Evolutionary conservation across 2,329 filamentous ascomycete species (phyloP).

Genomic region (Hypoxylon sp.): DNA sequence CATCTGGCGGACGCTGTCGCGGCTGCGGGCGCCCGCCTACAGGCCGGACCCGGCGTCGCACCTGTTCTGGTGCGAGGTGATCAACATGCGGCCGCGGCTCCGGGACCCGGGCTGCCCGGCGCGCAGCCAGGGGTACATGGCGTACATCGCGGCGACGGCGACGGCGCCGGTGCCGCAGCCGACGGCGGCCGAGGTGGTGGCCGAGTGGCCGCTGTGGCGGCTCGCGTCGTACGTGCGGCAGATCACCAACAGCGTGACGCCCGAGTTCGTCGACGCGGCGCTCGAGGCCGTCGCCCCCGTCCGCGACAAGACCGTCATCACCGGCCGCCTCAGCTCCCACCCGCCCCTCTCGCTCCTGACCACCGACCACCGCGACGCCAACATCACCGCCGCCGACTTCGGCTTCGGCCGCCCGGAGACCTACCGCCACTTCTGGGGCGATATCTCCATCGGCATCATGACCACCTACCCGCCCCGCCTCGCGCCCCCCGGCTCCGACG

Average conservation of each 20-base stretch:
- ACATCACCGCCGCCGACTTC: constrained; percentile 21
- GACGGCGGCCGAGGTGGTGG: constrained; percentile 47
- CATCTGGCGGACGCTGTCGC: constrained; percentile 51
- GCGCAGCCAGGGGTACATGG: constrained; percentile 43
- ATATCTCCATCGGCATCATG: constrained; percentile 12
- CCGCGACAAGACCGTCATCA: constrained; percentile 47
- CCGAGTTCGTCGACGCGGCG: constrained; percentile 43
- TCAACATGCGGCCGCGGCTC: constrained; percentile 39
- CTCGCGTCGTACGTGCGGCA: constrained; percentile 49
- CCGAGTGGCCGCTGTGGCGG: constrained; percentile 45
- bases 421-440: constrained; percentile 19
- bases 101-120: neutral
- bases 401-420: constrained; percentile 26
- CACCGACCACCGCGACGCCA: constrained; percentile 23
- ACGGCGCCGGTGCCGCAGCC: constrained; percentile 38
- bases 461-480: constrained; percentile 26
- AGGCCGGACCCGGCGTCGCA: constrained; percentile 44
- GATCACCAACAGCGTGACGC: constrained; percentile 47
- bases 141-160: neutral
- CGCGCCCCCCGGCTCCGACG: constrained; percentile 10
- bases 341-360: constrained; percentile 41
- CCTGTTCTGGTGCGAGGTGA: constrained; percentile 5
- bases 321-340: constrained; percentile 44
- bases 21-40: constrained; percentile 46
- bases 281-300: constrained; percentile 45